Base-by-base conservation (phyloP, 75 land plant genomes). In the Pinus tabuliformis region DNA sequence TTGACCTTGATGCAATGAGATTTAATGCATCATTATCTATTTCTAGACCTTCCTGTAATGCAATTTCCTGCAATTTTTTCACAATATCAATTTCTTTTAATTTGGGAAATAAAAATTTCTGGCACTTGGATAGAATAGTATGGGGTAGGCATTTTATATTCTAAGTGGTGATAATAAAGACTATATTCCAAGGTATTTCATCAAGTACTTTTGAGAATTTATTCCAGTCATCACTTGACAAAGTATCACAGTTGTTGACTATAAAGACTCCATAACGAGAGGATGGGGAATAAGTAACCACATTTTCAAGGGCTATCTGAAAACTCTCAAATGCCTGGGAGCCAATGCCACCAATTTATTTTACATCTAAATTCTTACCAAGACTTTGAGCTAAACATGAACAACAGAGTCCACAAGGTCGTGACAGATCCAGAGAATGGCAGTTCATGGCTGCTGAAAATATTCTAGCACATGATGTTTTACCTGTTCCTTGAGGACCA, bases 401-500 rank as follows among this genome's bases (percentile, higher is more conserved):
- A 73, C 56, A 70, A 70, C 98, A 94, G 49, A 78, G 60, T 30
- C 94, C 94, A 83, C 99, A 96, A 45, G 99, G 96, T 80, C 87
- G 89, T 7, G 83, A 79, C 33, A 65, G 60, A 7, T 89, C 95
- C 24, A 56, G 4, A 62, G 95, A 92, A 37, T 72, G 78, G 70
- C 98, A 97, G 80, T 89, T 94, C 75, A 97, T 73, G 5, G 91
- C 93, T 66, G 87, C 82, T 12, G 99, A 94, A 91, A 97, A 92
- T 36, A 97, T 83, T 4, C 93, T 84, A 49, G 99, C 99, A 81
- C 89, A 85, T 0, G 98, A 86, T 9, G 93, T 94, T 79, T 94
- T 97, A 6, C 99, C 99, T 54, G 95, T 94, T 20, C 99, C 99
- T 58, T 88, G 95, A 80, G 98, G 98, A 12, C 99, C 99, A 83